Conservation (phyloP, 495 filamentous ascomycete species). For the Xylaria intraflava region DNA sequence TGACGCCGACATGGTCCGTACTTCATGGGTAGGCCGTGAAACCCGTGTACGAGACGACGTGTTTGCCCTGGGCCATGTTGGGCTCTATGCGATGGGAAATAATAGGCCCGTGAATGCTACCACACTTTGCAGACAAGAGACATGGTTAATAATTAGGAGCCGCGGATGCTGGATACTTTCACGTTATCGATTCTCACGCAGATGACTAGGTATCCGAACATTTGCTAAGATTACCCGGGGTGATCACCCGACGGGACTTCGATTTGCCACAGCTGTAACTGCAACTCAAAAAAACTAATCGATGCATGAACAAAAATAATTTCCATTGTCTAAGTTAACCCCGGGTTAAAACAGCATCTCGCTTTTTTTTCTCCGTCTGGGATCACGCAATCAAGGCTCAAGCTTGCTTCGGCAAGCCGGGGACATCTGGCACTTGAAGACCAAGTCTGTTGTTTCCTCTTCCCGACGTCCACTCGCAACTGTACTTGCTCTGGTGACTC, state of each 20-base stretch:
- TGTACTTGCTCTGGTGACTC: not conserved
- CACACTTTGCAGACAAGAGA: no score
- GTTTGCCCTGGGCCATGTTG: no score
- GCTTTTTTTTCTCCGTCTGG: slow-evolving; percentile 11
- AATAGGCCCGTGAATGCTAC: no score
- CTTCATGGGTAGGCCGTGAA: no score
- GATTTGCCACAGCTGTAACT: not conserved
- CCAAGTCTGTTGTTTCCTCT: slow-evolving; percentile 19
- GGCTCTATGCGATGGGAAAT: no score
- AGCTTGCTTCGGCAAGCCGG: slow-evolving; percentile 3
- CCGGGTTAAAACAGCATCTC: slow-evolving; percentile 17
- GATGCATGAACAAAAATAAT: slow-evolving; percentile 12
- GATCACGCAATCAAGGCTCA: slow-evolving; percentile 16
- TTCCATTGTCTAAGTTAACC: slow-evolving; percentile 23
- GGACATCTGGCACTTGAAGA: slow-evolving; percentile 9
- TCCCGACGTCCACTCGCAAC: slow-evolving; percentile 9
- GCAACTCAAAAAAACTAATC: not conserved
- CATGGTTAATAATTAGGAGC: no score
- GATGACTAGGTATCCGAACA: not conserved
- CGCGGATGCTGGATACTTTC: not conserved
- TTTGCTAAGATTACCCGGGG: not conserved
- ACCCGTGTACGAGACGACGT: no score
- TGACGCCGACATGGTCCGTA: no score
- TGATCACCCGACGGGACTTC: not conserved
- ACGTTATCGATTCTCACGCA: not conserved